Base-by-base conservation (phyloP, 106 monocot species). In the Acorus gramineus region DNA sequence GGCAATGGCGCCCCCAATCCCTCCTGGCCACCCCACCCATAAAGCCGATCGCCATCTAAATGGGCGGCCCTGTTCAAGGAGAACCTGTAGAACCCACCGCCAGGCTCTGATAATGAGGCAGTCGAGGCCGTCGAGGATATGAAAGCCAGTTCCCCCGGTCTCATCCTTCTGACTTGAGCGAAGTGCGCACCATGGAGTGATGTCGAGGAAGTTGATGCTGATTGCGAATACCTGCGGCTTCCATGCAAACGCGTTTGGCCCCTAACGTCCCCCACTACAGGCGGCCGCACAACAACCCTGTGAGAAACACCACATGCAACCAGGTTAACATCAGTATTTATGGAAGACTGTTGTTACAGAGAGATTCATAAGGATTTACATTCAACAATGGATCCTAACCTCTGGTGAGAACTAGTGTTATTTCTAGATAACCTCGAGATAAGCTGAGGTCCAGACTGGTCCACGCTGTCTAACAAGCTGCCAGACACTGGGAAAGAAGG, bases 341-440 rank as follows among this genome's bases (percentile, higher is more conserved):
- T 49, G 0, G 62, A 56, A 43, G 79, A 76, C 61, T 80, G 77
- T 75, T 14, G 64, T 56, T 4, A 46, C 47, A 44, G 5, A 53
- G 67, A 47, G 60, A 67, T 80, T 73, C 77, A 53, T 71, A 77
- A 56, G 10, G 70, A 67, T 8, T 61, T 70, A 11, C 73, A 61
- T 56, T 80, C 77, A 8, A 74, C 65, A 67, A 80, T 71, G 59
- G 77, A 73, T 50, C 84, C 80, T 42, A 67, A 4, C 52, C 84
- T 80, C 50, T 69, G 84, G 52, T 80, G 84, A 58, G 53, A 74
- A 44, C 68, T 55, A 11, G 60, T 7, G 8, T 84, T 77, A 66
- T 72, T 79, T 74, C 73, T 70, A 4, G 84, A 59, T 42, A 77
- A 50, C 54, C 76, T 77, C 2, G 60, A 45, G 50, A 62, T 73